phyloP scores from a whole-genome alignment of 129 eudicot genomes.

The Artemisia argyi region DNA sequence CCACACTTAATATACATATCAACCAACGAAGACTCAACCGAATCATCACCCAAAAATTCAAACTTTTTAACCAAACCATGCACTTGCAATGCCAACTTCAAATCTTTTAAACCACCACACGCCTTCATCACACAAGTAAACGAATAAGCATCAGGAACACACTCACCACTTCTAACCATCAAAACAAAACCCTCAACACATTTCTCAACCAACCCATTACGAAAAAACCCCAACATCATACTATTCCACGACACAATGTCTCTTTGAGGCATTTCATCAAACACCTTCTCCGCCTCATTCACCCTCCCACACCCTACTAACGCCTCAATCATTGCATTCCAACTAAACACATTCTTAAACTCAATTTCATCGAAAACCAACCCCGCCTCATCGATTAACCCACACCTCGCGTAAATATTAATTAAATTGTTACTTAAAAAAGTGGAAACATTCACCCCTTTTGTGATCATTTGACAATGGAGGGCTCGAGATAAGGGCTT shows the following conservation, averaged over 20 bases:
- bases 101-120: slow-evolving; percentile 36
- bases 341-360: slow-evolving; percentile 44
- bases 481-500: slow-evolving; percentile 29
- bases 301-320: slow-evolving; percentile 32
- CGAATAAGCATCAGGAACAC: slow-evolving; percentile 46
- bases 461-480: slow-evolving; percentile 45
- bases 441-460: slow-evolving; percentile 39
- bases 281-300: slow-evolving; percentile 41
- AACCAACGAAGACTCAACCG: slow-evolving; percentile 44
- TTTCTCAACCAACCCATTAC: slow-evolving; percentile 30
- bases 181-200: slow-evolving; percentile 29
- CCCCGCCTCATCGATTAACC: slow-evolving; percentile 41
- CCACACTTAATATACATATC: slow-evolving; percentile 59
- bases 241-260: slow-evolving; percentile 61
- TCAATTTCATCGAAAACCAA: slow-evolving; percentile 39
- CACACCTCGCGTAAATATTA: slow-evolving; percentile 44
- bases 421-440: slow-evolving; percentile 50
- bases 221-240: slow-evolving; percentile 54
- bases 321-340: slow-evolving; percentile 51
- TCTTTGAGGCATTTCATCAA: slow-evolving; percentile 59
- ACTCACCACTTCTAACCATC: slow-evolving; percentile 26
- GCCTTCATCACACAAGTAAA: slow-evolving; percentile 53
- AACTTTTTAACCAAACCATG: slow-evolving; percentile 43
- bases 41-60: slow-evolving; percentile 30
- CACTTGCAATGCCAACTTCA: slow-evolving; percentile 43